Base-by-base conservation (phyloP, 2,329 filamentous ascomycete species). In the Aspergillus felis region DNA sequence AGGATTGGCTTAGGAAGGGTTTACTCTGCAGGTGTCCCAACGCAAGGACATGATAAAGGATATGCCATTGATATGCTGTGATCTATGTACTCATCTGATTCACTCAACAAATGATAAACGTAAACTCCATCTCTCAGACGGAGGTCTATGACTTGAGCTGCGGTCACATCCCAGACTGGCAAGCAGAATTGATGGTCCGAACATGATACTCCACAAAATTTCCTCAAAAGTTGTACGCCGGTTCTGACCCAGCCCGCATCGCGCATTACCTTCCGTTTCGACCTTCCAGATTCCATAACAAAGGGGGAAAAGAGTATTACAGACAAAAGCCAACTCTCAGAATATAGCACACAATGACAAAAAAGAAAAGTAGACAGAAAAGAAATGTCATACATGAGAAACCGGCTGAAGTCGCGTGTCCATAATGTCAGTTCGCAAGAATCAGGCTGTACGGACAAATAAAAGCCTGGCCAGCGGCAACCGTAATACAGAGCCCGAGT, bases 271-370 rank as follows among this genome's bases (percentile, higher is more conserved):
- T 53, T n/a, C n/a, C 50, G 41, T 55, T 57, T 44, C 53, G 53
- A 57, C 41, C 38, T 47, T 49, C 46, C 50, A 44, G 28, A 50
- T 32, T 50, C 53, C 58, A 62, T 32, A 55, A 50, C 53, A 56
- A 58, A 62, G 58, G 44, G 59, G 60, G 35, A 56, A 55, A 59
- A 51, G 22, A 58, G 35, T 41, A 48, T 25, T 49, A 50, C 44
- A 56, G 35, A 57, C 57, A 57, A 54, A 55, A 60, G 46, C 56
- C 57, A 57, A 57, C 58, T 59, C 57, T 55, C 58, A 22, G 28
- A 61, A 57, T 59, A 60, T 64, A 58, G 55, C 61, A 58, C 60
- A 61, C 59, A 56, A 61, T 51, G 49, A 58, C 29, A 58, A 53
- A 49, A 42, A 29, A 44, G 47, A 52, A 35, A 52, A 35, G 58